Evolutionary conservation across 2,329 filamentous ascomycete species (phyloP), one percentile per base, ranked within the genome.

Genomic region (Rhinocladiella similis): DNA sequence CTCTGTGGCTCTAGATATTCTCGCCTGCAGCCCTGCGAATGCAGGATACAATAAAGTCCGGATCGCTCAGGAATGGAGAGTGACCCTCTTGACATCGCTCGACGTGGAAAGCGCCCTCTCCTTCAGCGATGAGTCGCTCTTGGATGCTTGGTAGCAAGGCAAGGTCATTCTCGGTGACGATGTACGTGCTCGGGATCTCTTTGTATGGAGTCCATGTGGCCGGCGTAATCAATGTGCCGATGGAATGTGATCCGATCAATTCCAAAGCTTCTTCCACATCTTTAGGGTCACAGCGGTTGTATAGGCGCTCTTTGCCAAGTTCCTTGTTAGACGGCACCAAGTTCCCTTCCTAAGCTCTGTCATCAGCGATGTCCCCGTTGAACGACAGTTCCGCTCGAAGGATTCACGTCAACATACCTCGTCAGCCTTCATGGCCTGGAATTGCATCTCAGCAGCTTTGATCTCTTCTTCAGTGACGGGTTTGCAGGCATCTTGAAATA

Each of bases 181-280:
- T 68, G 43, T 69, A 69, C 5, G 65, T 68, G 51, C 66, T 66
- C 1, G 67, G 66, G 18, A 69, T 68, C 35, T 68, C 67, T 1
- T 50, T 50, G 33, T 63, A 69, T 2, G 67, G 65, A 3, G 67
- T 64, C 33, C 68, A 69, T 3, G 67, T 69, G 1, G 54, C 67
- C 4, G 67, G 67, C 6, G 68, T 64, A 7, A 51, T 25, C 18
- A 69, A 42, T 2, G 66, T 67, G 5, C 62, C 67, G 0, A 50
- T 0, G 1, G 67, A 66, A 18, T 64, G 67, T 14, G 67, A 63
- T 2, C 67, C 67, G 1, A 69, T 41, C 4, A 66, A 39, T 12
- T 52, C 56, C 5, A 68, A 14, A 1, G 46, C 67, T 48, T 62
- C 54, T 1, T 68, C 53, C 1, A 64, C 53, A 33, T 69, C 67